Conservation (phyloP, 176 grass and related monocot genomes). For the Saccharum spontaneum region DNA sequence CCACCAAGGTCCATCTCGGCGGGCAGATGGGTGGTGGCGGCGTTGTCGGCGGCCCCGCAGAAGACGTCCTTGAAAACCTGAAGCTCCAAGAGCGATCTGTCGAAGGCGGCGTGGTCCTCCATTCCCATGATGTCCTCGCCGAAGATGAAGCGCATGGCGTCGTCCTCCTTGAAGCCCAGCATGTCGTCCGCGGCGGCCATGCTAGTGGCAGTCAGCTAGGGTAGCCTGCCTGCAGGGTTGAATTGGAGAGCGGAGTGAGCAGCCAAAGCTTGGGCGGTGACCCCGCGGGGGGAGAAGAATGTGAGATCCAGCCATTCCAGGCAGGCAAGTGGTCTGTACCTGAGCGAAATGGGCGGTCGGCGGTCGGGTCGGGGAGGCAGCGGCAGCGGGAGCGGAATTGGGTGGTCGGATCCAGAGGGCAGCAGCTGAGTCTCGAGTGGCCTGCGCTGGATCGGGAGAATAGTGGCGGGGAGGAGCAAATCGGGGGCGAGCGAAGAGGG, state of each 20-base stretch:
- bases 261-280: background rate
- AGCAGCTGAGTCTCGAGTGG: background rate
- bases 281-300: background rate
- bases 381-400: background rate
- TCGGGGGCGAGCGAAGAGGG: background rate
- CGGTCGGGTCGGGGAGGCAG: no score
- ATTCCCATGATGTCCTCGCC: conserved; percentile 57
- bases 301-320: background rate
- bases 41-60: background rate
- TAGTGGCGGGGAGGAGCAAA: background rate
- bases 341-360: background rate
- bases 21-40: background rate
- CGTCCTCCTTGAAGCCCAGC: conserved; percentile 57
- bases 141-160: conserved; percentile 68
- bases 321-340: background rate
- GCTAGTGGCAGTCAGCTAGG: background rate
- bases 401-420: background rate
- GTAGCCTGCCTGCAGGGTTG: background rate
- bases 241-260: background rate
- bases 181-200: background rate
- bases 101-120: conserved; percentile 37
- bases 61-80: conserved; percentile 80
- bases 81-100: conserved; percentile 59
- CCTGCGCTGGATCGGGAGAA: background rate
- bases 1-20: conserved; percentile 20